Base-by-base conservation (phyloP, 768 basidiomycete species). In the Coprinopsis cinerea region DNA sequence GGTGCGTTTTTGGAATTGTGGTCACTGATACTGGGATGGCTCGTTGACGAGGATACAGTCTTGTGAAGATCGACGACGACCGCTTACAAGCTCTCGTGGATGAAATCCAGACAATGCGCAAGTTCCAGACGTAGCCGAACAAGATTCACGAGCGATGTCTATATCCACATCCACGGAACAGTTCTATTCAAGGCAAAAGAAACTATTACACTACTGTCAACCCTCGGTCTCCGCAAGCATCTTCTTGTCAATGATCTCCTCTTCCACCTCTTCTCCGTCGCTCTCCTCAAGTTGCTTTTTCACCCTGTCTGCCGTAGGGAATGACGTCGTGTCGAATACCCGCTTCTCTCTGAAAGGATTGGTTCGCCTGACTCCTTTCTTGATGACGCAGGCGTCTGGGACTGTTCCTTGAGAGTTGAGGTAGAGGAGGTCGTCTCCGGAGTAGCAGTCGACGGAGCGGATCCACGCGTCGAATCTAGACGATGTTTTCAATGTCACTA, bases 51-150 rank as follows among this genome's bases (percentile, higher is more conserved):
- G n/a, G n/a, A n/a, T n/a, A 4, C 47, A 92, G 92, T 64, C 76
- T 95, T 24, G 82, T 88, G 20, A 91, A 91, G 61, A 80, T 91
- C 44, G 92, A 94, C 52, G 92, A 94, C 55, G 92, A 95, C 59
- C 70, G 80, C 53, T 70, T 95, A 37, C 90, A 95, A 65, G 72
- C 78, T 1, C 72, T 92, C 46, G 75, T 95, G 3, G 85, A 89
- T 59, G 89, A 93, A 62, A 91, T 95, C 37, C 88, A 92, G 61
- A 89, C 86, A 20, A 85, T 92, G 81, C 76, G 91, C 61, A 90
- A 90, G 68, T 91, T 88, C 76, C 91, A 94, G 66, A 74, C 85
- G 56, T 90, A 65, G 77, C 34, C 50, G 23, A 56, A 47, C 57
- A 55, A 10, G 17, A 18, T 18, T 18, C 13, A 35, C 10, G 48